A percentile compares a stretch with the other conserved stretches of the same genome.
These are phyloP conservation scores for Curvularia verruculosa DNA, from an alignment of 2,329 filamentous ascomycete genomes.

Conservation along the genomic window DNA sequence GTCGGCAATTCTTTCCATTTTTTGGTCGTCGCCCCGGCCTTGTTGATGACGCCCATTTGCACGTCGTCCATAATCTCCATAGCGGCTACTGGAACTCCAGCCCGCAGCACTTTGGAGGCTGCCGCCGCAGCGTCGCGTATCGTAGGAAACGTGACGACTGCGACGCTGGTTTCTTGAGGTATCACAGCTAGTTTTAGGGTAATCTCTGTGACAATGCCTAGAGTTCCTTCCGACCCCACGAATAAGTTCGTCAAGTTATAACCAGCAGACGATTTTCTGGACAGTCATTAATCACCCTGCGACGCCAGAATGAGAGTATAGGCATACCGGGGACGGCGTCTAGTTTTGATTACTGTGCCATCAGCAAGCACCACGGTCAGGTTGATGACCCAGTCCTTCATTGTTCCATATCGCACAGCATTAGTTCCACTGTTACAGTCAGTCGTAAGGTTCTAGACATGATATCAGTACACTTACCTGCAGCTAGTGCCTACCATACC, in stretches of 20 bases:
- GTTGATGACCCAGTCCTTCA: slow-evolving; percentile 89
- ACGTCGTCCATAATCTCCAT: slow-evolving; percentile 91
- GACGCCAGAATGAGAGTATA: slow-evolving; percentile 9
- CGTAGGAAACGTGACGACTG: slow-evolving; percentile 78
- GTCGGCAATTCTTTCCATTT: slow-evolving; percentile 79
- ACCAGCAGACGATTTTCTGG: slow-evolving; percentile 75
- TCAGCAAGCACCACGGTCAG: slow-evolving; percentile 81
- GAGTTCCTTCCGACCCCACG: slow-evolving; percentile 79
- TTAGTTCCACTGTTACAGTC: slow-evolving; percentile 69
- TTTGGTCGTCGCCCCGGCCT: slow-evolving; percentile 71
- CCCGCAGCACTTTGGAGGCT: slow-evolving; percentile 76
- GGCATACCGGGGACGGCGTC: slow-evolving; percentile 67
- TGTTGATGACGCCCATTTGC: slow-evolving; percentile 83
- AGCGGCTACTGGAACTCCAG: slow-evolving; percentile 73
- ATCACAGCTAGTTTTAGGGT: slow-evolving; percentile 80
- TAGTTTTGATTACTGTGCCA: slow-evolving; percentile 78
- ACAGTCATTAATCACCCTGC: background rate
- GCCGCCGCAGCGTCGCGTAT: slow-evolving; percentile 78
- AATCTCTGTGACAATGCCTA: slow-evolving; percentile 81
- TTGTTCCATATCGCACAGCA: slow-evolving; percentile 80
- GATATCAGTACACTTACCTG: slow-evolving; percentile 33
- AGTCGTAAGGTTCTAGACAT: slow-evolving; percentile 13
- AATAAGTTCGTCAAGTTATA: slow-evolving; percentile 84
- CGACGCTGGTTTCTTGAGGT: slow-evolving; percentile 76
- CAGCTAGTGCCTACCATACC: slow-evolving; percentile 82